Evolutionary conservation across 129 eudicot species (phyloP), one percentile per base, ranked within the genome.

Genomic region (Flaveria bidentis): DNA sequence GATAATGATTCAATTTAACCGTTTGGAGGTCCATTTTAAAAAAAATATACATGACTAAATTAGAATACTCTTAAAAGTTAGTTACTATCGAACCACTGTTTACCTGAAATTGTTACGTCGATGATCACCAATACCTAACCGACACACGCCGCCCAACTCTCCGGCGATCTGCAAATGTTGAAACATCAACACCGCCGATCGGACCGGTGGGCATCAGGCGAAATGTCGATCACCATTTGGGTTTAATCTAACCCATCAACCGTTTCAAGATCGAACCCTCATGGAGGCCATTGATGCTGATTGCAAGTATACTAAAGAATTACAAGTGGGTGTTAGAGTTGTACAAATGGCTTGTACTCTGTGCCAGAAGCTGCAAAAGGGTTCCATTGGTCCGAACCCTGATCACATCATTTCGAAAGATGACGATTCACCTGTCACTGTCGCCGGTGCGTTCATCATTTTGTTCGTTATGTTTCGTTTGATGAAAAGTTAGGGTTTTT

Each of bases 381-480:
- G 82, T 44, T 81, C 92, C 83, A 17, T 90, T 79, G 80, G 88
- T 67, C 50, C 91, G 1, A 80, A 23, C 75, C 61, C 75, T 50
- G 78, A 87, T 75, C 96, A 88, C 53, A 87, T 93, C n/a, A 69
- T 80, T 68, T 90, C 97, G 67, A 93, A 93, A 77, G 88, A 85
- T 26, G 97, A 93, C 63, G 91, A 93, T 85, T 90, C 98, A 14
- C 97, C 89, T 64, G 98, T 93, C 45, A 93, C 98, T 72, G 88
- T 93, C 49, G 97, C 98, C 53, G 98, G 92, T 88, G 64, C 3
- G 50, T 69, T 2, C 1, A 1, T 77, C 23, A 8, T 12, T 69
- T 18, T 36, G 25, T 64, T 3, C 39, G 5, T 33, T 33, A 5
- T 33, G 5, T 5, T 33, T 33, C 6, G 39, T 33, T 4, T 33